Evolutionary conservation across 371 early-diverging fungal genomes (phyloP).

Genomic region (Syncephalastrum sp.): DNA sequence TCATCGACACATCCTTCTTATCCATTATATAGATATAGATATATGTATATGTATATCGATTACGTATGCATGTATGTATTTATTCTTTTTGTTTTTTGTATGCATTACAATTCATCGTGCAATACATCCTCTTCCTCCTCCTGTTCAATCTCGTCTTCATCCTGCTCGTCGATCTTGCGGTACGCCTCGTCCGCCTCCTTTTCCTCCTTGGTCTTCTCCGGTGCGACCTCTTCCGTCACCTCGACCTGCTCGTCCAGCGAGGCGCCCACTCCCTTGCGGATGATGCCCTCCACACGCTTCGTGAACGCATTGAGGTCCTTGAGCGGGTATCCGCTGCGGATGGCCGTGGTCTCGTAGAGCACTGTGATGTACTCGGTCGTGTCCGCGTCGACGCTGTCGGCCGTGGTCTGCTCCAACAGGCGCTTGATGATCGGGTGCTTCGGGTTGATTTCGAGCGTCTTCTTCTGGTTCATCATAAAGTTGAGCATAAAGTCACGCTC

Average conservation of each 20-base stretch:
- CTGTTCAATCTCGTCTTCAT: slow-evolving; percentile 6
- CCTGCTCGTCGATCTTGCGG: slow-evolving; percentile 15
- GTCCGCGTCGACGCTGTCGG: slow-evolving; percentile 45
- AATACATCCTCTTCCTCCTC: slow-evolving; percentile 9
- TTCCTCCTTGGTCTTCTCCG: slow-evolving; percentile 42
- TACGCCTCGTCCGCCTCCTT: slow-evolving; percentile 32
- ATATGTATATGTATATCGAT: too few relatives aligned
- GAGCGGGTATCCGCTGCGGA: slow-evolving; percentile 74
- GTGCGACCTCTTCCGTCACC: slow-evolving; percentile 45
- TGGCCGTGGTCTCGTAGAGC: slow-evolving; percentile 75
- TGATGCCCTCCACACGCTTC: slow-evolving; percentile 66
- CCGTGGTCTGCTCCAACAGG: slow-evolving; percentile 52
- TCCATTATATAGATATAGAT: too few relatives aligned
- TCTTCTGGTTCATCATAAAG: slow-evolving; percentile 65
- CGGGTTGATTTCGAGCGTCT: slow-evolving; percentile 88
- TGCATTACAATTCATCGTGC: slow-evolving; percentile 19
- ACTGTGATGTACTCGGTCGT: slow-evolving; percentile 60
- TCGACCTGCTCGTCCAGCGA: slow-evolving; percentile 52
- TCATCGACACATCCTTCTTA: too few relatives aligned
- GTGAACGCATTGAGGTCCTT: slow-evolving; percentile 65
- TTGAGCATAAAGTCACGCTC: slow-evolving; percentile 59
- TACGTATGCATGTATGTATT: background rate
- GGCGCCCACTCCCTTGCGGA: slow-evolving; percentile 65
- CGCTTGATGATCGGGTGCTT: slow-evolving; percentile 64
- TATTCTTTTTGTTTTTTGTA: background rate